phyloP scores from a whole-genome alignment of 805 yeast species.

The Suhomyces tanzawaensis region DNA sequence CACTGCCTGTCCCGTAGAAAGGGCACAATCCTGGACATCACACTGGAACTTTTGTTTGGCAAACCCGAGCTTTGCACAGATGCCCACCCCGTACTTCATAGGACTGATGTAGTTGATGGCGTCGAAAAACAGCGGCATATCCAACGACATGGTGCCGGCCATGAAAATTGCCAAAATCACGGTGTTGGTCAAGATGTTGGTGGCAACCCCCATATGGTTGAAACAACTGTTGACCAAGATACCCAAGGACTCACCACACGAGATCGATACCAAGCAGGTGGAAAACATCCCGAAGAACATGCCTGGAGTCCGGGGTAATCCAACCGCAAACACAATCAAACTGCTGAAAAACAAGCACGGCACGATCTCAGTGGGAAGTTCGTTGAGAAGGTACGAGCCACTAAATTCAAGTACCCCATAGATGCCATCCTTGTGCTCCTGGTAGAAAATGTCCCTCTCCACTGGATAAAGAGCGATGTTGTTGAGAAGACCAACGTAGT shows the following conservation, averaged over 20 bases:
- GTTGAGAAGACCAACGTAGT: constrained; percentile 76
- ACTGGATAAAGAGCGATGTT: constrained; percentile 73
- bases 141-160: constrained; percentile 81
- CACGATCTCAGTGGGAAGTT: constrained; percentile 64
- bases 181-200: constrained; percentile 64
- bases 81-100: constrained; percentile 64
- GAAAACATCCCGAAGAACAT: constrained; percentile 67
- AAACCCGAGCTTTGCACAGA: constrained; percentile 62
- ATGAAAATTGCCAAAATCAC: constrained; percentile 72
- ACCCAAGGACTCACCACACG: constrained; percentile 84
- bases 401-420: constrained; percentile 67
- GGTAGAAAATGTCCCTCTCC: constrained; percentile 73
- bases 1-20: constrained; percentile 55
- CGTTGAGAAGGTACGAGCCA: constrained; percentile 55
- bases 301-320: constrained; percentile 64
- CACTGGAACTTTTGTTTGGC: constrained; percentile 51
- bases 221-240: constrained; percentile 74
- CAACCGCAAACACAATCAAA: constrained; percentile 66
- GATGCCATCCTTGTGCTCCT: constrained; percentile 71
- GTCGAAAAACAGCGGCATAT: constrained; percentile 65
- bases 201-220: constrained; percentile 75
- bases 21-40: constrained; percentile 42
- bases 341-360: constrained; percentile 58
- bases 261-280: constrained; percentile 51
- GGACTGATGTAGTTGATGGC: constrained; percentile 81